Conservation (phyloP, 768 basidiomycete genomes). For the Lactifluus echinatus region DNA sequence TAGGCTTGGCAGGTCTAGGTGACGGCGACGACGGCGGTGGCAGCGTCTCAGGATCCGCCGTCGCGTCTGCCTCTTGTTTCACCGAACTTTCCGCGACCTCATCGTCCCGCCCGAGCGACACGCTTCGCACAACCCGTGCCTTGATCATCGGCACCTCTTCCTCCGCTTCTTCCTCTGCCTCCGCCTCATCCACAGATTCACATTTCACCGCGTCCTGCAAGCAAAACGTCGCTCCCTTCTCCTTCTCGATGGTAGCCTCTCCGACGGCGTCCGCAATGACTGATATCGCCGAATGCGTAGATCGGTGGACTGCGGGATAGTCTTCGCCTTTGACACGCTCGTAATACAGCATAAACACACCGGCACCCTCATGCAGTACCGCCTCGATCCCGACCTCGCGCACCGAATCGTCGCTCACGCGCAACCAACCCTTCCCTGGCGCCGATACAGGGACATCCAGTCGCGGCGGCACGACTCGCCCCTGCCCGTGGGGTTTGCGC, state of each 20-base stretch:
- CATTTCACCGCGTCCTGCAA: neutral
- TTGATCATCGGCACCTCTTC: neutral
- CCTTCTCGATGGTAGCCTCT: constrained; percentile 47
- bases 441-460: constrained; percentile 32
- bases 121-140: constrained; percentile 21
- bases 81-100: neutral
- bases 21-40: neutral
- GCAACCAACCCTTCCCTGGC: constrained; percentile 70
- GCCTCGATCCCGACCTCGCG: constrained; percentile 65
- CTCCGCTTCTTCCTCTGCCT: neutral
- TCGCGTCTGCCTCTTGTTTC: constrained; percentile 5
- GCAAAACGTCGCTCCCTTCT: constrained; percentile 20
- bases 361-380: constrained; percentile 68
- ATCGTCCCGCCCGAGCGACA: constrained; percentile 18
- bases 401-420: constrained; percentile 82
- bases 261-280: constrained; percentile 47
- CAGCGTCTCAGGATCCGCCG: neutral
- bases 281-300: constrained; percentile 18
- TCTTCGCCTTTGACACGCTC: constrained; percentile 44
- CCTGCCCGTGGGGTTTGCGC: constrained; percentile 55
- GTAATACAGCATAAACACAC: constrained; percentile 90
- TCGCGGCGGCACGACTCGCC: constrained; percentile 34
- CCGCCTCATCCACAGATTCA: neutral
- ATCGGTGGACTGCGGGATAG: neutral
- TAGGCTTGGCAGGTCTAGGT: neutral